Percentiles rank a stretch among this genome's conserved stretches.
phyloP scores from a whole-genome alignment of 352 stramenopile genomes.

The Pythium volutum region DNA sequence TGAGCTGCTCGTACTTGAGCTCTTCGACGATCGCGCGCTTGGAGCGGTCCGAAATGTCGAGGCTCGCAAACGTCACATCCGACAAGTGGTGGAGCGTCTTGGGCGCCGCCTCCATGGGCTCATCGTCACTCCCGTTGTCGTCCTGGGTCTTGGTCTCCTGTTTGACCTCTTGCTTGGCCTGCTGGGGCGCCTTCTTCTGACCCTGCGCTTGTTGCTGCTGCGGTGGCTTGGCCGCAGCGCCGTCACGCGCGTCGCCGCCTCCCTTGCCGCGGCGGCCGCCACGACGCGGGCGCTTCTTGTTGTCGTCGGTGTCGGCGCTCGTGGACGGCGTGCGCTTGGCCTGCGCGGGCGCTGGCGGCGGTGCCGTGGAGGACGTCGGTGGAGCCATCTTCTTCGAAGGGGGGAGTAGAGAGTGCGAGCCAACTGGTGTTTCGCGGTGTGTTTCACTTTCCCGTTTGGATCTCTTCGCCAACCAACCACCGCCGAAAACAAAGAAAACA shows the following conservation, averaged over 20 bases:
- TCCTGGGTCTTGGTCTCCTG: constrained; percentile 12
- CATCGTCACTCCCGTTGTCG: constrained; percentile 1
- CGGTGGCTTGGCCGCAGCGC: not conserved
- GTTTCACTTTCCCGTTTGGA: constrained; percentile 10
- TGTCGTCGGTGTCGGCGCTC: constrained; percentile 31
- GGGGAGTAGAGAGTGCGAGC: not conserved
- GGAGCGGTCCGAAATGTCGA: constrained; percentile 35
- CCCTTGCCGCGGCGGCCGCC: constrained; percentile 30
- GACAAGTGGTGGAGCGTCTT: constrained; percentile 30
- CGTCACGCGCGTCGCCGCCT: constrained; percentile 1
- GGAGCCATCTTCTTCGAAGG: constrained; percentile 13
- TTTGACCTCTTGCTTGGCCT: constrained; percentile 5
- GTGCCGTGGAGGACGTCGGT: constrained; percentile 3
- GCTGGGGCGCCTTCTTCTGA: constrained; percentile 14
- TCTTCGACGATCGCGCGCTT: constrained; percentile 51
- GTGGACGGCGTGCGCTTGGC: constrained; percentile 36
- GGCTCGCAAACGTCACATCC: constrained; percentile 22
- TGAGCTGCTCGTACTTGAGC: constrained; percentile 77
- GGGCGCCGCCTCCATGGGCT: constrained; percentile 13
- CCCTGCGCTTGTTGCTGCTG: constrained; percentile 5
- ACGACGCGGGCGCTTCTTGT: constrained; percentile 50
- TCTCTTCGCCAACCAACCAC: constrained; percentile 17
- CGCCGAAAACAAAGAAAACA: not conserved
- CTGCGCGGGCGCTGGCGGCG: constrained; percentile 23
- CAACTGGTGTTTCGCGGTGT: constrained; percentile 10